Percentiles rank a stretch among this genome's conserved stretches.
Conservation (phyloP, 2,329 filamentous ascomycete species). For the Botrytis tulipae region DNA sequence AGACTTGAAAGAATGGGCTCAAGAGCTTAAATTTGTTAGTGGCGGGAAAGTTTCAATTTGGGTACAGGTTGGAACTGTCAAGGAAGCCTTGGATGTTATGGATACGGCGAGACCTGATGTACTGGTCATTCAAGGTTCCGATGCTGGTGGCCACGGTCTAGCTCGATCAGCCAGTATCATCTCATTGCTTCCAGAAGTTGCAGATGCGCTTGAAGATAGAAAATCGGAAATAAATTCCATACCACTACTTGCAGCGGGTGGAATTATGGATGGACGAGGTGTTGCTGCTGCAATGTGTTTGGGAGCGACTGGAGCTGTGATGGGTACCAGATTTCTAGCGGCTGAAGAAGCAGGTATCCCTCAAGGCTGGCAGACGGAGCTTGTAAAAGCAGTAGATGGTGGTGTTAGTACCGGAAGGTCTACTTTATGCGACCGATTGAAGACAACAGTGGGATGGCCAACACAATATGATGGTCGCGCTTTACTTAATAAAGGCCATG, state of each 20-base stretch:
- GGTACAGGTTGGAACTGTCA: conserved; percentile 40
- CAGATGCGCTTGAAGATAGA: conserved; percentile 32
- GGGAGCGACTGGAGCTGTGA: conserved; percentile 43
- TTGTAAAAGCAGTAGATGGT: conserved; percentile 49
- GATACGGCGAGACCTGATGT: conserved; percentile 37
- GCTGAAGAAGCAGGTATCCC: conserved; percentile 46
- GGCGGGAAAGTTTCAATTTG: conserved; percentile 35
- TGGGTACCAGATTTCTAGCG: conserved; percentile 53
- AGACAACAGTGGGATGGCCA: conserved; percentile 59
- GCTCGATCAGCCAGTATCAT: conserved; percentile 37
- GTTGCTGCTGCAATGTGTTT: conserved; percentile 39
- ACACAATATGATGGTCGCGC: conserved; percentile 55
- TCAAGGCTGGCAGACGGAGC: conserved; percentile 47
- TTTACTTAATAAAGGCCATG: conserved; percentile 54
- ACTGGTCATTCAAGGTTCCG: conserved; percentile 40
- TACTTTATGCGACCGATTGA: conserved; percentile 50
- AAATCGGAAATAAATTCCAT: conserved; percentile 23
- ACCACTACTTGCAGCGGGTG: conserved; percentile 39
- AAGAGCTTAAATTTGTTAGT: neutral
- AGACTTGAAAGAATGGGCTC: conserved; percentile 14
- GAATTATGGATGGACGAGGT: conserved; percentile 41
- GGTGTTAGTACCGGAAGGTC: conserved; percentile 49
- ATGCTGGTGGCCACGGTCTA: conserved; percentile 42
- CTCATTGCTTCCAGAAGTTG: conserved; percentile 39
- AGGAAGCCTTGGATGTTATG: conserved; percentile 26